Conservation (phyloP, 352 stramenopile genomes). For the Globisporangium nagaii region DNA sequence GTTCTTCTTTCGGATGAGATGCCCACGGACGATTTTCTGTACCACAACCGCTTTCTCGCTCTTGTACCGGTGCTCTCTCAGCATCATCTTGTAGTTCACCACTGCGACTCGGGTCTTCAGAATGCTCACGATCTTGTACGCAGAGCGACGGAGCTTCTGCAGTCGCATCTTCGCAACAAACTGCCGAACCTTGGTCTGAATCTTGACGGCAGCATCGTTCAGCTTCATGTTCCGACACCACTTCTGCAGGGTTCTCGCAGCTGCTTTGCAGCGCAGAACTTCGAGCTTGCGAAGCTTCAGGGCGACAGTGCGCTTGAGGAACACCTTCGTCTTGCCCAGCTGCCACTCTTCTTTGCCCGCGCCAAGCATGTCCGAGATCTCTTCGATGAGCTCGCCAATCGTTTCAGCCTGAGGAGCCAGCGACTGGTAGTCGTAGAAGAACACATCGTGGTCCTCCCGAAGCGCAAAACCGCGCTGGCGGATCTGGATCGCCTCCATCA, state of each 20-base stretch:
- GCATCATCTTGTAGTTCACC: conserved; percentile 44
- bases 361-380: conserved; percentile 82
- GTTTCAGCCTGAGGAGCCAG: conserved; percentile 79
- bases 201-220: conserved; percentile 45
- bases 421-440: conserved; percentile 89
- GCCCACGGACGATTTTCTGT: conserved; percentile 67
- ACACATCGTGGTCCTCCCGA: conserved; percentile 86
- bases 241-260: conserved; percentile 73
- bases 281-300: conserved; percentile 83
- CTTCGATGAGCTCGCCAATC: conserved; percentile 75
- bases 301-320: conserved; percentile 73
- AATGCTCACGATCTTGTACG: conserved; percentile 55
- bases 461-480: conserved; percentile 84
- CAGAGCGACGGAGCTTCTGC: conserved; percentile 41
- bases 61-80: conserved; percentile 46
- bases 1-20: conserved; percentile 69
- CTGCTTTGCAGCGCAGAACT: conserved; percentile 76
- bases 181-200: conserved; percentile 71
- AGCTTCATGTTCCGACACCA: conserved; percentile 74
- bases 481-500: conserved; percentile 91
- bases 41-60: conserved; percentile 55
- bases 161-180: conserved; percentile 58
- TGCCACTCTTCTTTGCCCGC: conserved; percentile 88
- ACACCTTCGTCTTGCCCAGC: conserved; percentile 85
- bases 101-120: conserved; percentile 61